Base-by-base conservation (phyloP, 768 basidiomycete genomes). In the Ephemerocybe angulata region DNA sequence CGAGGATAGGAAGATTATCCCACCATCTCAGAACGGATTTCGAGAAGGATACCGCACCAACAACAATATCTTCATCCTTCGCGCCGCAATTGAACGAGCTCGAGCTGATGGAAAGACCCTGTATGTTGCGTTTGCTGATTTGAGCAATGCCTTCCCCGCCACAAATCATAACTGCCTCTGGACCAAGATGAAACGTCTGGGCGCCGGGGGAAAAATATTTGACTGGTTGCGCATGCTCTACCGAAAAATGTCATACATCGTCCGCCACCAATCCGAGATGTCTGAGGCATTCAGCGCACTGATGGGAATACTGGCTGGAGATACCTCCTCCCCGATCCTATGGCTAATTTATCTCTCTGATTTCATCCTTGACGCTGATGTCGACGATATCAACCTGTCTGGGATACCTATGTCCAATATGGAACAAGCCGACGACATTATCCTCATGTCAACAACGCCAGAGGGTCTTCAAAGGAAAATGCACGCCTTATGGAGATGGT, bases 121-220 rank as follows among this genome's bases (percentile, higher is more conserved):
- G 1, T 66, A 60, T 55, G 59, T 63, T 4, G 56, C 50, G 5
- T 60, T 62, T 33, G 54, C 58, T 22, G 67, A 69, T 52, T 30
- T 67, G 1, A 66, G 55, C 12, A 72, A 74, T 62, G 70, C 71
- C 7, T 74, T 72, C 55, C 72, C 72, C 0, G 71, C 66, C 1
- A 64, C 64, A 2, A 62, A 73, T 37, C 61, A 65, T n/a, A 53
- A 65, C 8, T 64, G 66, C 0, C 59, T 72, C 1, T 72, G 71
- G 70, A n/a, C 60, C 1, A 71, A 71, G 46, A 58, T 71, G 8
- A 8, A 17, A 17, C 1, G 30, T 28, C 21, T 27, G 1, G 70
- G 72, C 1, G 63, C 62, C 1, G 48, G 59, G 3, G 67, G 68
- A 1, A 59, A 55, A 3, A 37, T 67, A 19, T 68, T 68, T 58